Evolutionary conservation across 2,329 filamentous ascomycete genomes (phyloP).

Genomic region (Bipolaris cookei): DNA sequence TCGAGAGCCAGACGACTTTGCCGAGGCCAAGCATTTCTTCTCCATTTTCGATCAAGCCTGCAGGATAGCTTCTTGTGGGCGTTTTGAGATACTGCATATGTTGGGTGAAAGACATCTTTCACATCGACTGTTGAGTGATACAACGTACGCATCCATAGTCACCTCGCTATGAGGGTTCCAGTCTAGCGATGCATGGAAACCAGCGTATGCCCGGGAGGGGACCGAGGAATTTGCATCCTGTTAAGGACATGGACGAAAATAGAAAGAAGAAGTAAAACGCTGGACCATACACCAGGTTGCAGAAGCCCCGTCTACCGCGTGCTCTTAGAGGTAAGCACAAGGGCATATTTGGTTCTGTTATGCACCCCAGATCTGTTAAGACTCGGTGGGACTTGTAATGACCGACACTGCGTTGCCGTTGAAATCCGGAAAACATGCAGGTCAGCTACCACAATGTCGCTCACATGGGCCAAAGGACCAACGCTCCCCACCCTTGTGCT

Average conservation of each 20-base stretch:
- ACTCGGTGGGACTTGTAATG: slow-evolving; percentile 8
- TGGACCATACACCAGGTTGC: slow-evolving; percentile 1
- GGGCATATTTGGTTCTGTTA: slow-evolving; percentile 12
- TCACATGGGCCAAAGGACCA: slow-evolving; percentile 6
- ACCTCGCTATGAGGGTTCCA: neutral
- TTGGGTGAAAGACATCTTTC: neutral
- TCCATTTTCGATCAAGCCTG: neutral
- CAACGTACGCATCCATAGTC: neutral
- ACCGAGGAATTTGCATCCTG: neutral
- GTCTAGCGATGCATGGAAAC: neutral
- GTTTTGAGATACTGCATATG: neutral
- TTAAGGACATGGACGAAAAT: neutral
- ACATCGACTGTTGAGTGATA: neutral
- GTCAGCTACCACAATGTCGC: slow-evolving; percentile 8
- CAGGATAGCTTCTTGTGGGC: neutral
- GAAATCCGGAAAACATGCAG: slow-evolving; percentile 8
- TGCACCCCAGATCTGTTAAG: slow-evolving; percentile 31
- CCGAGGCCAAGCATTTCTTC: neutral
- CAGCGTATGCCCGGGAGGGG: slow-evolving; percentile 4
- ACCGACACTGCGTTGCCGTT: slow-evolving; percentile 2
- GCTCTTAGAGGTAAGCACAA: slow-evolving; percentile 15
- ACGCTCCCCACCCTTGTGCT: neutral
- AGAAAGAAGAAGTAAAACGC: neutral
- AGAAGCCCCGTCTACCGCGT: slow-evolving; percentile 3
- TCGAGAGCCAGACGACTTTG: neutral